Conservation (phyloP, 768 basidiomycete genomes). For the Artomyces pyxidatus region DNA sequence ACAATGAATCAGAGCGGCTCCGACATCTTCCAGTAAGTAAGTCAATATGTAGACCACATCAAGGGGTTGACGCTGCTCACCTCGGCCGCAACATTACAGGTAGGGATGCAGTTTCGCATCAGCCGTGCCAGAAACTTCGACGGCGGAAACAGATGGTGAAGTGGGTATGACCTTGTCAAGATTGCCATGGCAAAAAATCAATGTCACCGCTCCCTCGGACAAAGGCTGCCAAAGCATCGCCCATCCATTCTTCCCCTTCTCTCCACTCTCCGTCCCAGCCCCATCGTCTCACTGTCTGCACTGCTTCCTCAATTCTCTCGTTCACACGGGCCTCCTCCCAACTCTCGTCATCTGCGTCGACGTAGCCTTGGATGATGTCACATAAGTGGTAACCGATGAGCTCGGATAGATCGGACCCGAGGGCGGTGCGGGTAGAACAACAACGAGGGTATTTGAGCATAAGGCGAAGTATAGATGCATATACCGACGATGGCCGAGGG, state of each 20-base stretch:
- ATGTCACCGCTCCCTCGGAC: conserved; percentile 5
- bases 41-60: too few species aligned
- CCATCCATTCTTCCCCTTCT: conserved; percentile 26
- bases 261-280: conserved; percentile 16
- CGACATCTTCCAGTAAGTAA: too few species aligned
- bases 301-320: conserved; percentile 15
- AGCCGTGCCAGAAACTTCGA: too few species aligned
- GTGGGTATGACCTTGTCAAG: background rate
- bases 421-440: conserved; percentile 16
- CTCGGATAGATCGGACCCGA: conserved; percentile 27
- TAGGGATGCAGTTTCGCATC: too few species aligned
- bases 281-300: conserved; percentile 13
- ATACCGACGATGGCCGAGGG: conserved; percentile 25
- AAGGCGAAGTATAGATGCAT: conserved; percentile 27
- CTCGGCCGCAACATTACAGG: too few species aligned
- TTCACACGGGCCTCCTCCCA: conserved; percentile 13
- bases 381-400: conserved; percentile 27
- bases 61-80: too few species aligned
- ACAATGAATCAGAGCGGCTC: too few species aligned
- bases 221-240: conserved; percentile 23
- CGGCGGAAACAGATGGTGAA: too few species aligned
- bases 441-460: conserved; percentile 22
- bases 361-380: conserved; percentile 23
- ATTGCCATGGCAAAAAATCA: conserved; percentile 5
- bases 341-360: conserved; percentile 22